Base-by-base conservation (phyloP, 768 basidiomycete species). In the Crepidotus variabilis region DNA sequence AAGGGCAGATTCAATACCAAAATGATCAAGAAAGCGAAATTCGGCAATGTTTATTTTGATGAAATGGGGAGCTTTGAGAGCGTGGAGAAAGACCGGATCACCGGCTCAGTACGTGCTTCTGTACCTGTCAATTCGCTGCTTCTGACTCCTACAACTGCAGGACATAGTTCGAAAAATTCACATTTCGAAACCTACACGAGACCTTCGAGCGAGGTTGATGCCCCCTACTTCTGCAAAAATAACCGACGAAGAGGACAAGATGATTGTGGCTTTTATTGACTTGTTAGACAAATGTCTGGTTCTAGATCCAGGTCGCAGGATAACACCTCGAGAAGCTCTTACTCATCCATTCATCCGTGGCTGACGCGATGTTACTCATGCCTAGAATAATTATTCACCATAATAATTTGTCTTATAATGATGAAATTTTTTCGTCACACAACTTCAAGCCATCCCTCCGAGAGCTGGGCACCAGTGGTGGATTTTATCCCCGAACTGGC, bases 1-100 rank as follows among this genome's bases (percentile, higher is more conserved):
- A 95, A 92, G 70, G 95, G 97, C 34, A 82, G 94, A 50, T 91
- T 98, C 75, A 95, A 93, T 66, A 79, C 84, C 60, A 94, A 93
- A 72, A 86, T 93, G 85, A 89, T 98, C 71, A 97, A 96, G 75
- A 93, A 89, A 67, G 91, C 91, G 0, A 88, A 89, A 67, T 98
- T 98, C 72, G 92, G 91, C 1, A 88, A 92, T 50, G 72, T 89
- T 63, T 96, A 94, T 66, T 99, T 98, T 61, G 95, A 98, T 65
- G 94, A 97, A 50, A 86, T 90, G 78, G 87, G 90, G 50, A 89
- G 83, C 24, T 98, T 98, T 63, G 78, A 85, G 63, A 90, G 84
- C 60, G 78, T 93, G 4, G 94, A 95, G 70, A 85, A 78, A 63
- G 92, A 95, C 66, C 85, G 87, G 59, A 84, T 91, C 32, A 92